Percentiles rank a stretch among this genome's conserved stretches.
Evolutionary conservation across 768 basidiomycete species (phyloP).

Genomic region (Polyporus arcularius): DNA sequence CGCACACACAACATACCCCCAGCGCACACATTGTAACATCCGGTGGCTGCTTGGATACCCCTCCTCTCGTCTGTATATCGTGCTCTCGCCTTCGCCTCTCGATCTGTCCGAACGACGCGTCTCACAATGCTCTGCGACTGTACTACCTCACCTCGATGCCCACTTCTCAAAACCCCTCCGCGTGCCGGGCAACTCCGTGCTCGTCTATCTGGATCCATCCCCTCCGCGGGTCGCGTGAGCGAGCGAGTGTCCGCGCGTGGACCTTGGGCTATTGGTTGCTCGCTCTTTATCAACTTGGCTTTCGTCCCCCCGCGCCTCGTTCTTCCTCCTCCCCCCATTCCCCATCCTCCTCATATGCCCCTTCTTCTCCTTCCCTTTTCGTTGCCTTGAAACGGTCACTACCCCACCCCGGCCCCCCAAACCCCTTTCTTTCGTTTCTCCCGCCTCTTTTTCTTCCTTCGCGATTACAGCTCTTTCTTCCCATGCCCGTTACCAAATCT

Average conservation of each 20-base stretch:
- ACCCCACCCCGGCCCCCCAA: not conserved
- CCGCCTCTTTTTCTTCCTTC: conserved; percentile 1
- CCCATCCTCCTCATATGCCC: conserved; percentile 1
- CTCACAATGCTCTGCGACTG: conserved; percentile 12
- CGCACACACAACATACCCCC: conserved; percentile 12
- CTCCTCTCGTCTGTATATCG: conserved; percentile 18
- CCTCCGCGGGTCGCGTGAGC: not conserved
- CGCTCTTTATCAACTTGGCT: conserved; percentile 51
- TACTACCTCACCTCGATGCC: conserved; percentile 12
- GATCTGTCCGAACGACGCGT: not conserved
- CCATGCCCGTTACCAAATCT: too few species aligned
- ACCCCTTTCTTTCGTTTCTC: not conserved
- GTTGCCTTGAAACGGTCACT: not conserved
- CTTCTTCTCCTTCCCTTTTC: not conserved
- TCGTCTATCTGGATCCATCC: not conserved
- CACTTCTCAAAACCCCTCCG: not conserved
- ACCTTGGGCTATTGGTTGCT: conserved; percentile 68
- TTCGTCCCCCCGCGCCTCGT: conserved; percentile 25
- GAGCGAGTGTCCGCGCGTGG: conserved; percentile 21
- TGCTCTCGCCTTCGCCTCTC: conserved; percentile 18
- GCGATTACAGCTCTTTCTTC: too few species aligned
- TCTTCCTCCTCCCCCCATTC: not conserved
- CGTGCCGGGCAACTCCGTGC: not conserved
- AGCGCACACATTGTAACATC: conserved; percentile 17
- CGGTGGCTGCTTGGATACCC: conserved; percentile 27